Evolutionary conservation across 192 early-diverging fungal species (phyloP).

Genomic region (Gamsiella multidivaricata): DNA sequence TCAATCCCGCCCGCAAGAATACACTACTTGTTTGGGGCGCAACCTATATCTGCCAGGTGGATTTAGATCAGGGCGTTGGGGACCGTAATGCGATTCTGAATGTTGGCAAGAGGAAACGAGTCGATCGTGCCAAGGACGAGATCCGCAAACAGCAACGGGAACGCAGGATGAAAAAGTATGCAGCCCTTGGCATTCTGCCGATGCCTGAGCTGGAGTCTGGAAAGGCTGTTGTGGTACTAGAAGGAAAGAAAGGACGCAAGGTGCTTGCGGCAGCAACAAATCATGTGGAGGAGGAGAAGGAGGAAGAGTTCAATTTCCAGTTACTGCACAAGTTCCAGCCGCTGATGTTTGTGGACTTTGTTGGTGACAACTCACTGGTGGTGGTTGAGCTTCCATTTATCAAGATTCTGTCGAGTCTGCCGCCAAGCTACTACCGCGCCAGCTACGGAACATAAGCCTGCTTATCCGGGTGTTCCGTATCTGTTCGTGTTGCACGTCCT

Average conservation of each 20-base stretch:
- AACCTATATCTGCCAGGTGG: conserved; percentile 78
- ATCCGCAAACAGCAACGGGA: conserved; percentile 55
- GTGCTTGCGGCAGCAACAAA: conserved; percentile 24
- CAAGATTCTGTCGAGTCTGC: conserved; percentile 80
- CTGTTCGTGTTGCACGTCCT: no score
- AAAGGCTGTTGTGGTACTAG: conserved; percentile 52
- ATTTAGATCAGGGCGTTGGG: conserved; percentile 71
- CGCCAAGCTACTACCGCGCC: conserved; percentile 84
- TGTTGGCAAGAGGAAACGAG: conserved; percentile 68
- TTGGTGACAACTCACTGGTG: conserved; percentile 79
- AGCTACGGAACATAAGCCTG: conserved; percentile 76
- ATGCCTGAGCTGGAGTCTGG: conserved; percentile 43
- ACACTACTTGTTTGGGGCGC: conserved; percentile 77
- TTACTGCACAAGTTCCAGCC: conserved; percentile 86
- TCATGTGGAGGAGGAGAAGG: conserved; percentile 58
- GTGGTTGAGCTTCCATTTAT: conserved; percentile 91
- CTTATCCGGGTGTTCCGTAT: background rate
- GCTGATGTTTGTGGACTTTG: conserved; percentile 82
- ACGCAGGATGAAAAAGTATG: conserved; percentile 59
- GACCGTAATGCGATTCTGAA: conserved; percentile 64
- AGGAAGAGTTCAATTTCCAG: conserved; percentile 70
- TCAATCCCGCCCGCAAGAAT: conserved; percentile 70
- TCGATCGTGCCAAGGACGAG: conserved; percentile 57
- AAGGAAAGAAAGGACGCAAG: conserved; percentile 40
- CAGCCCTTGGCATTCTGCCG: conserved; percentile 31